Base-by-base conservation (phyloP, 2,329 filamentous ascomycete genomes). In the Hymenotorrendiella dingleyae region DNA sequence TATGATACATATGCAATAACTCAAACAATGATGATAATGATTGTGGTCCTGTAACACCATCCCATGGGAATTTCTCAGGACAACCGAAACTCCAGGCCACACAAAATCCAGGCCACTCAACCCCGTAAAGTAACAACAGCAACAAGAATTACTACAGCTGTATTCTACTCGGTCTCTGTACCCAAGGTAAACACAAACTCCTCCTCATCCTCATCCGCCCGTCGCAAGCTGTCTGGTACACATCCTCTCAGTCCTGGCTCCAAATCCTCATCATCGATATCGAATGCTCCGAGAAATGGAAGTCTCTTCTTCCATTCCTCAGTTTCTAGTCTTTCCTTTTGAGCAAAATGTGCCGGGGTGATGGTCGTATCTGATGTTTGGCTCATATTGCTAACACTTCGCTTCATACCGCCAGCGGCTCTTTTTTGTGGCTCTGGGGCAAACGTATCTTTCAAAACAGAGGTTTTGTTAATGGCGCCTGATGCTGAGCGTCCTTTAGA, bases 401-500 rank as follows among this genome's bases (percentile, higher is more conserved):
- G 45, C 14, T 46, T 48, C 45, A 50, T 48, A 50, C 42, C 48
- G 40, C 42, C 26, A 36, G 40, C 23, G 12, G 33, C 37, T 37
- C 38, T 36, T 10, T 48, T 40, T 9, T 35, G 32, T 26, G 30
- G 30, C n/a, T n/a, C n/a, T 32, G 36, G 41, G 22, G 28, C 32
- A 22, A 29, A 19, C 1, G 37, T 32, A 36, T 49, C 35, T 40
- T 44, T 45, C 4, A 26, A 20, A 12, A 14, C 16, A n/a, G 29
- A 21, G 8, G 29, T 9, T 10, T 46, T 49, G 12, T 53, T 57
- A 4, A 71, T 50, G 20, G 60, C 61, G 6, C 63, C 62, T 16
- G 70, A 70, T 3, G 72, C 67, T 9, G 68, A 67, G 24, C 86
- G 78, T 24, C 90, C 89, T 62, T 84, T 87, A 43, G 78, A 86